phyloP scores from a whole-genome alignment of 2,329 filamentous ascomycete species.

The Microsporum audouinii region DNA sequence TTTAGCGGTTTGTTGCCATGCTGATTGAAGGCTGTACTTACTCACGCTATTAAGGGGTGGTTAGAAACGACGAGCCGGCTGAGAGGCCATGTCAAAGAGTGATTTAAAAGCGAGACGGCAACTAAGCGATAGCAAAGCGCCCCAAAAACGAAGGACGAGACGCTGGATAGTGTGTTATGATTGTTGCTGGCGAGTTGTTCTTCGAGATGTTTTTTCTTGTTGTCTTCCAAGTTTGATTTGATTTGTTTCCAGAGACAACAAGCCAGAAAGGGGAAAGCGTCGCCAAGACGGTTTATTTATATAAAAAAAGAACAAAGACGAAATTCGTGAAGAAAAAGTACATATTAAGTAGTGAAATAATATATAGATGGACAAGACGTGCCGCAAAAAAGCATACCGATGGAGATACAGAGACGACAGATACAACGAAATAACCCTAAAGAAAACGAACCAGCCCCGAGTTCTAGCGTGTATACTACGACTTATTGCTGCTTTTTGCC shows the following conservation, averaged over 20 bases:
- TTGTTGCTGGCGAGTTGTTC: not conserved
- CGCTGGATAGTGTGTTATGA: not conserved
- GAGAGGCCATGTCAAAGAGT: not conserved
- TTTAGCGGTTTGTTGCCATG: not conserved
- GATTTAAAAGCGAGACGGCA: not conserved
- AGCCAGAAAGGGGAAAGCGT: not conserved
- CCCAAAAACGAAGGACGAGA: not conserved
- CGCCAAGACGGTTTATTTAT: not conserved
- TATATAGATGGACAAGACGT: not conserved
- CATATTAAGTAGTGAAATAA: not conserved
- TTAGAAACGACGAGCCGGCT: not conserved
- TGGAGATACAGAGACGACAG: conserved; percentile 1
- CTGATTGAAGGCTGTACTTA: not conserved
- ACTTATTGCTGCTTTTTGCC: conserved; percentile 45
- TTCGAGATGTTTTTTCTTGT: not conserved
- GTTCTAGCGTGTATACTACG: not conserved
- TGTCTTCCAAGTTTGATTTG: conserved; percentile 3
- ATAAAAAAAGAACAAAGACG: not conserved
- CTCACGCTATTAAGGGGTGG: not conserved
- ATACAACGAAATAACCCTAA: not conserved
- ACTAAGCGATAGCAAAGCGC: not conserved
- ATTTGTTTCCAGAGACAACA: not conserved
- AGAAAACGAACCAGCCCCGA: not conserved
- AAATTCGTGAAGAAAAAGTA: not conserved
- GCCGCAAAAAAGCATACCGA: not conserved